Percentiles rank a stretch among this genome's conserved stretches.
Conservation (phyloP, 306 rosid genomes). For the Begonia peltatifolia region DNA sequence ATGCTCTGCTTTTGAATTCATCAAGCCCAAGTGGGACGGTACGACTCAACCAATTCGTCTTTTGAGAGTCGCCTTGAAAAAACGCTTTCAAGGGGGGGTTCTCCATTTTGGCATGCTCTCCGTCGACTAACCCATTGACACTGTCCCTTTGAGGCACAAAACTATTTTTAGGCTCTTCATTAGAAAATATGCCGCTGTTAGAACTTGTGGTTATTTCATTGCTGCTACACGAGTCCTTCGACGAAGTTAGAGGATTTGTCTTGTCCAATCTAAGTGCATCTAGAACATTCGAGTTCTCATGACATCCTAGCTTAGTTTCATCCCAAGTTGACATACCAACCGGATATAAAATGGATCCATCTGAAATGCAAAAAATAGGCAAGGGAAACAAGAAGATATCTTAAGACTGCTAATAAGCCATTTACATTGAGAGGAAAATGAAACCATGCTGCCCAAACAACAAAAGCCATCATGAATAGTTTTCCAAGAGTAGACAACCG, state of each 20-base stretch:
- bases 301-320: constrained; percentile 24
- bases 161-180: constrained; percentile 15
- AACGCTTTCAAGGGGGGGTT: neutral
- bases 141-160: constrained; percentile 10
- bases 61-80: constrained; percentile 16
- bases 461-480: no score
- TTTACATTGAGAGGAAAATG: no score
- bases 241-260: constrained; percentile 12
- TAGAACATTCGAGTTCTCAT: constrained; percentile 17
- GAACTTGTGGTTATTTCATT: constrained; percentile 16
- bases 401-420: no score
- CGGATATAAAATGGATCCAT: constrained; percentile 29
- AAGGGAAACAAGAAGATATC: neutral
- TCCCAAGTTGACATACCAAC: constrained; percentile 37
- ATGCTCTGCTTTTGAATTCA: constrained; percentile 84
- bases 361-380: constrained; percentile 18
- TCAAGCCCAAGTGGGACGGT: constrained; percentile 72
- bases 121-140: constrained; percentile 6
- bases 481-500: no score
- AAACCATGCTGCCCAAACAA: no score
- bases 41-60: constrained; percentile 34
- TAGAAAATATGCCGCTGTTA: constrained; percentile 15
- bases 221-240: constrained; percentile 16
- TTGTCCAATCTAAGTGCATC: constrained; percentile 11
- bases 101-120: constrained; percentile 19